Base-by-base conservation (phyloP, 768 basidiomycete species). In the Leucogyrophana mollusca region DNA sequence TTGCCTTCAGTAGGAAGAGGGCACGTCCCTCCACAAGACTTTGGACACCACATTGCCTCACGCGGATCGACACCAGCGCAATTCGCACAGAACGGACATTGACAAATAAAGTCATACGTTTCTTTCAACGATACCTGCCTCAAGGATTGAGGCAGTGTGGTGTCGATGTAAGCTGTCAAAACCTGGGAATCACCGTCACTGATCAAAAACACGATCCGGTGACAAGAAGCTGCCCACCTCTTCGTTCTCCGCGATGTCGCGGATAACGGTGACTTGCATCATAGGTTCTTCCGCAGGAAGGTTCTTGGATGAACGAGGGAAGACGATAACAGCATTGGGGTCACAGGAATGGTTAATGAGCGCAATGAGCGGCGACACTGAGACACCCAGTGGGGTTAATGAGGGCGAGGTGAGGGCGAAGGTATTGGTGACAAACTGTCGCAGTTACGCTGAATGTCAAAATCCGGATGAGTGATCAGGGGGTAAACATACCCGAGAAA, bases 291-390 rank as follows among this genome's bases (percentile, higher is more conserved):
- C 64, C 16, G 46, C 56, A 1, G 56, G 48, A 1, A 65, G 55
- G 11, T 61, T 50, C 10, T 57, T 61, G 4, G 72, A 61, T 3
- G 73, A 61, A 4, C 80, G 73, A 40, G 94, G 94, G 59, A 95
- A 97, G 3, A 97, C 90, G n/a, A 94, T 78, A 24, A 86, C 90
- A 0, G 87, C 91, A 58, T 96, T 94, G 0, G 91, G 90, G 17
- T 80, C 75, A 58, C 93, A 94, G 0, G 87, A 88, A 59, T 97
- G 94, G 58, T 96, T 96, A 46, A 88, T 77, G 9, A 96, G 71
- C 0, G 94, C 94, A 4, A 85, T 68, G 0, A 78, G 57, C 0
- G 94, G 94, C 1, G 90, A 88, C 11, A 94, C 76, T n/a, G 86
- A 82, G 2, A 85, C 83, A 5, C 95, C 95, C 27, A 97, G 72